These are phyloP conservation scores for Eustoma russellianum DNA, from an alignment of 257 asterid species.

Conservation along the genomic window DNA sequence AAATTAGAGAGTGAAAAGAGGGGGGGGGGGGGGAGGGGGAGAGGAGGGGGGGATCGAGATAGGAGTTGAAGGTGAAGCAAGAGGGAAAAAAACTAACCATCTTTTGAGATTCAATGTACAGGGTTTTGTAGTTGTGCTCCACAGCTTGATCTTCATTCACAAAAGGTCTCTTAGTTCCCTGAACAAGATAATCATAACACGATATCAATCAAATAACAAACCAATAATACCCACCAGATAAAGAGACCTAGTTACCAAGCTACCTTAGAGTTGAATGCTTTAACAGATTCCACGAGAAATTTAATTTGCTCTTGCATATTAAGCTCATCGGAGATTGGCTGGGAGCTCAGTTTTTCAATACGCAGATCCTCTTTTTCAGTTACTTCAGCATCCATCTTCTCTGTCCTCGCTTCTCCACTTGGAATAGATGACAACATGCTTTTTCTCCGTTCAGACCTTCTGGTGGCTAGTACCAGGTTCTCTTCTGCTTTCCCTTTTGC, in stretches of 20 bases:
- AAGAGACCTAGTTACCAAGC: background rate
- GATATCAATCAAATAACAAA: background rate
- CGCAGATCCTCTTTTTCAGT: slow-evolving; percentile 12
- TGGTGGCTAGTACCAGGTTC: background rate
- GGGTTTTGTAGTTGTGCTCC: slow-evolving; percentile 24
- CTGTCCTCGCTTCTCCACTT: slow-evolving; percentile 1
- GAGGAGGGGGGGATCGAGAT: no score
- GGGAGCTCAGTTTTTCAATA: slow-evolving; percentile 1
- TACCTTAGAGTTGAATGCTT: slow-evolving; percentile 26
- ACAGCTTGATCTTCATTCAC: slow-evolving; percentile 9
- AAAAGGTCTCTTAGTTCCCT: slow-evolving; percentile 10
- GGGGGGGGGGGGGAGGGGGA: background rate
- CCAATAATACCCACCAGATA: background rate
- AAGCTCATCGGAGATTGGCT: background rate
- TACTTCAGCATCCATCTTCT: slow-evolving; percentile 13
- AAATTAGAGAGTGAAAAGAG: no score
- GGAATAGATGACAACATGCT: background rate
- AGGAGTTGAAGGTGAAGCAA: no score
- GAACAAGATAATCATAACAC: slow-evolving; percentile 6
- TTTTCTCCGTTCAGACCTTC: slow-evolving; percentile 33
- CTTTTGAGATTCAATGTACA: slow-evolving; percentile 33
- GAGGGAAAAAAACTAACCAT: slow-evolving; percentile 30
- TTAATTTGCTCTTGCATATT: slow-evolving; percentile 28
- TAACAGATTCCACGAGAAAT: slow-evolving; percentile 21
- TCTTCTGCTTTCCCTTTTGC: slow-evolving; percentile 2